Evolutionary conservation across 2,329 filamentous ascomycete species (phyloP).

Genomic region (Colletotrichum gigasporum): DNA sequence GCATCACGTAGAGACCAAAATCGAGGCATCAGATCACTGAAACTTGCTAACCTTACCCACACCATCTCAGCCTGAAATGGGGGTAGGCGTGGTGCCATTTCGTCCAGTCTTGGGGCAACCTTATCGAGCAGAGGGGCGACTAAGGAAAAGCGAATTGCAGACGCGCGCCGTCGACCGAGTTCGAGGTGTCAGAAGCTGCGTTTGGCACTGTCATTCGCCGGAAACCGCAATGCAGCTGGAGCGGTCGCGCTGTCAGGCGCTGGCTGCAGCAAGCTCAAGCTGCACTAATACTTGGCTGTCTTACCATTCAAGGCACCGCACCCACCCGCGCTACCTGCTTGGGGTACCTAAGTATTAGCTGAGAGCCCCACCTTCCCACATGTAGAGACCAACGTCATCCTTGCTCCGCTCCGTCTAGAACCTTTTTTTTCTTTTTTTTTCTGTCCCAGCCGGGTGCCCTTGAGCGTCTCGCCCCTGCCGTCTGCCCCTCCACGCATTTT

Average conservation of each 20-base stretch:
- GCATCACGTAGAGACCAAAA: too few species aligned
- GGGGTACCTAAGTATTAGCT: background rate
- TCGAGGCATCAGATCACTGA: too few species aligned
- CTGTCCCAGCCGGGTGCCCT: too few species aligned
- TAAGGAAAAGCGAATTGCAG: background rate
- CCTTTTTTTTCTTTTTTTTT: background rate
- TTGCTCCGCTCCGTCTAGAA: background rate
- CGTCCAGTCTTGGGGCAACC: background rate
- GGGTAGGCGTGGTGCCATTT: background rate
- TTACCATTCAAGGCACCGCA: too few species aligned
- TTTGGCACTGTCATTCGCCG: conserved; percentile 11
- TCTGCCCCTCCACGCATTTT: background rate
- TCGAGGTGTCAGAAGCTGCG: background rate
- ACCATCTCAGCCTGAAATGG: background rate
- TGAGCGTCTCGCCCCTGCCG: too few species aligned
- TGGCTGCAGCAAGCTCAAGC: background rate
- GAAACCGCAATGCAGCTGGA: background rate
- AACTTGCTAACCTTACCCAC: background rate
- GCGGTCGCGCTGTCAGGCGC: conserved; percentile 12
- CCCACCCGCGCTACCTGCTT: too few species aligned
- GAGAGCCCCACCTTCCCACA: background rate
- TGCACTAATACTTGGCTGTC: too few species aligned
- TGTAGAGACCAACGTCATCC: conserved; percentile 9
- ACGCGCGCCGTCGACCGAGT: background rate
- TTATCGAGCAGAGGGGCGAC: too few species aligned